Base-by-base conservation (phyloP, 208 protist species). In the Leishmania amazonensis region DNA sequence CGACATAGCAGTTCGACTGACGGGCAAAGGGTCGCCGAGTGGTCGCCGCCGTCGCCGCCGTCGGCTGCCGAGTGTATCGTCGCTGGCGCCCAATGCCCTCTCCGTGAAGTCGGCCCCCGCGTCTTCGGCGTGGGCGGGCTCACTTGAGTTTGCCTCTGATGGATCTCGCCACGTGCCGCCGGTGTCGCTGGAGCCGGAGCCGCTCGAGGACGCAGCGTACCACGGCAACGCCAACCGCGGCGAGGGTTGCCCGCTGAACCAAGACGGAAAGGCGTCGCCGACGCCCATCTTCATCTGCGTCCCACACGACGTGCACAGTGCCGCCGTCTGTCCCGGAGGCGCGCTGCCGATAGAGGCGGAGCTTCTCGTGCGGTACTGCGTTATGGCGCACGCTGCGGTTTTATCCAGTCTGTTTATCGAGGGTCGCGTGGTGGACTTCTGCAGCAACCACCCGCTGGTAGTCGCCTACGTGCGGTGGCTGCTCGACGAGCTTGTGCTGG, bases 361-460 rank as follows among this genome's bases (percentile, higher is more conserved):
- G 72, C 40, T 8, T 53, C 42, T 89, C 13, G 15, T 85, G 74
- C 67, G 75, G 7, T 79, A 81, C 64, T 96, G 90, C 65, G 89
- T 94, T 5, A 88, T 91, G 85, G 90, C 91, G 13, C 93, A 96
- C 79, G 87, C 89, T 15, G 88, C 93, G 7, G 65, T 95, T 21
- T 77, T 96, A 6, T 92, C 91, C 21, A 89, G 88, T 21, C 79
- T 96, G 31, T 96, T 91, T 83, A 83, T 95, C 24, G 91, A 96
- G 78, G 93, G 93, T 40, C 87, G 93, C 1, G 88, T 88, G 0
- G 91, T 90, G 35, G 79, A 78, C 47, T 90, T 96, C 53, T 86
- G 84, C 35, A 92, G 86, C 40, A 86, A 94, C 77, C 17, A 91
- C 78, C 35, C 75, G 0, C 2, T 87, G 1, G 81, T 96, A 9